Evolutionary conservation across 305 asterid genomes (phyloP), one percentile per base, ranked within the genome.

Genomic region (Euphrasia arctica): DNA sequence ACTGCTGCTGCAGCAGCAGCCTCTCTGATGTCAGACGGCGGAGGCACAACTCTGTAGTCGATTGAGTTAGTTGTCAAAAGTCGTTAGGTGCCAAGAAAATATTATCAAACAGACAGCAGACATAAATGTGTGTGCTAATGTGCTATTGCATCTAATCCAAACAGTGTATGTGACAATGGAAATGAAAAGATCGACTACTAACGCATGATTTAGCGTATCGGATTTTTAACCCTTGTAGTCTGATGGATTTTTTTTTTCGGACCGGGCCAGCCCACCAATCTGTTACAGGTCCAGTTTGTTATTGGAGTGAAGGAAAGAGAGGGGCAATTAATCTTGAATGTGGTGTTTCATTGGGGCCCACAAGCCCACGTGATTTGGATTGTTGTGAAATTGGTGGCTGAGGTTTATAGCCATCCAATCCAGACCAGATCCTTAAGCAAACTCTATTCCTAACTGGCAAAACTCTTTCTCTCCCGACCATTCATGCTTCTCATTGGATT

Each of bases 1-100:
- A 88, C 97, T 67, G 97, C 97, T 55, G 97, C 96, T 11, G 97
- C 97, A 1, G 96, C 97, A 0, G 97, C 97, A 9, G 95, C 97
- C 1, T 90, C 96, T 55, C 80, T 93, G 59, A 88, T 93, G 95
- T 93, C 96, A 0, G 99, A 90, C 60, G 97, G 97, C 28, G 97
- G 99, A 68, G 87, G 90, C 42, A 81, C 96, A 31, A 57, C 87
- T 12, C 72, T 86, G 4, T 85, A 79, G 77, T 11, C 9, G 18
- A 55, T 36, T 41, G 36, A 32, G 36, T 32, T 32, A 32, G 36
- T 32, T 32, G 4, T 32, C 36, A 32, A 32, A 32, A 32, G 36
- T 32, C 1, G 1, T 32, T 3, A 4, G 5, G 36, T 32, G 36
- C 36, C 36, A 5, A 32, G 5, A 32, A 32, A 32, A 32, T 31